Percentiles rank a stretch among this genome's conserved stretches.
These are phyloP conservation scores for Mucor irregularis DNA, from an alignment of 371 early-diverging fungal species.

Conservation along the genomic window DNA sequence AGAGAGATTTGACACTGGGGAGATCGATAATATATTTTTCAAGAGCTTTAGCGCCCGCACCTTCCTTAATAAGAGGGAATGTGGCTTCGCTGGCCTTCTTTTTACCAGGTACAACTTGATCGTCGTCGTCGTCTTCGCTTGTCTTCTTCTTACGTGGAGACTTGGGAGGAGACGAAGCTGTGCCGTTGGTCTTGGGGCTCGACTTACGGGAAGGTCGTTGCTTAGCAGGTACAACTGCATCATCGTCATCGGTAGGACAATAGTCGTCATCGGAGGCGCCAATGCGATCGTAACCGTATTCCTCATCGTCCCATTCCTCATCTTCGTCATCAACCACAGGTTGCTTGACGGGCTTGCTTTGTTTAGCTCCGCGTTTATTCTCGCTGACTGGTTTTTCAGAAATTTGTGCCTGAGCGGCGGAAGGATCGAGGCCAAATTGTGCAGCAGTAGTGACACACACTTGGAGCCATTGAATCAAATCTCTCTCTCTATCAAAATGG, in stretches of 20 bases:
- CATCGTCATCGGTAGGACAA: conserved; percentile 28
- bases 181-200: not conserved
- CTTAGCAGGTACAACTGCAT: conserved; percentile 9
- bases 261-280: conserved; percentile 45
- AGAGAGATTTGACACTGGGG: conserved; percentile 1
- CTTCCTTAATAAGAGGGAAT: conserved; percentile 19
- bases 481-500: conserved; percentile 29
- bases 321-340: not conserved
- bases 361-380: not conserved
- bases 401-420: not conserved
- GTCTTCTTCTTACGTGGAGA: conserved; percentile 14
- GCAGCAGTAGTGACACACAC: conserved; percentile 38
- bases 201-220: not conserved
- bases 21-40: conserved; percentile 24
- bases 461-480: conserved; percentile 44
- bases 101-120: conserved; percentile 19
- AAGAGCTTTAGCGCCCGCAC: conserved; percentile 39
- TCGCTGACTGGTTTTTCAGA: conserved; percentile 11
- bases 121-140: too few species aligned
- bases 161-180: not conserved
- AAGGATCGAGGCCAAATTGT: conserved; percentile 21
- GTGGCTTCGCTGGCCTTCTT: conserved; percentile 10
- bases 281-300: conserved; percentile 15
- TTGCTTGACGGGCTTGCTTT: not conserved
- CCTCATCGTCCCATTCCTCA: conserved; percentile 24